These are phyloP conservation scores for Solanum pinnatisectum DNA, from an alignment of 257 asterid species.

Conservation along the genomic window DNA sequence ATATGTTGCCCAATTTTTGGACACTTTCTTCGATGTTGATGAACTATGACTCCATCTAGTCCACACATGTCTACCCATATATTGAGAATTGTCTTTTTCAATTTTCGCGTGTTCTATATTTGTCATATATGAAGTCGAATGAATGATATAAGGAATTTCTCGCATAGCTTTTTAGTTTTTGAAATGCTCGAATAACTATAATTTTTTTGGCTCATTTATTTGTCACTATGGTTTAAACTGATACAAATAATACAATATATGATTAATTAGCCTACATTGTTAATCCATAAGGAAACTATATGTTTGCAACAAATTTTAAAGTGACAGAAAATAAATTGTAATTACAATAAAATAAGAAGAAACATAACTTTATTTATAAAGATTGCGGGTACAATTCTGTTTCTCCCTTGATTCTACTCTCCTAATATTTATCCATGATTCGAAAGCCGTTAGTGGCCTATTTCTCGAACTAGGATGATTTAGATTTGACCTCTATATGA, in stretches of 20 bases:
- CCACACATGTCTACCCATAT: neutral
- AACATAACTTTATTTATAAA: no score
- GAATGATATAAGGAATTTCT: neutral
- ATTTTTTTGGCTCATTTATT: neutral
- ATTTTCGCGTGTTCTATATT: neutral
- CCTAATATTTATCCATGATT: no score
- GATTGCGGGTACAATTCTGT: no score
- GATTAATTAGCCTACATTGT: neutral
- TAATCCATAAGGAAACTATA: neutral
- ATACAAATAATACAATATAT: neutral
- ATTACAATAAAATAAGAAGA: no score
- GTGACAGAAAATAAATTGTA: no score
- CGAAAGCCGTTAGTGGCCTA: no score
- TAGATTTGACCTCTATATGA: no score
- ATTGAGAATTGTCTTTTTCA: neutral
- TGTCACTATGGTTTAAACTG: neutral
- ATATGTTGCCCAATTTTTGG: conserved; percentile 29
- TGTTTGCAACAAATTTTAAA: no score
- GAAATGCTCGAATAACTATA: neutral
- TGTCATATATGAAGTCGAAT: neutral
- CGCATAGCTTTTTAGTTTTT: neutral
- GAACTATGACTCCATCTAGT: neutral
- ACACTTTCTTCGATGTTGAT: conserved; percentile 24
- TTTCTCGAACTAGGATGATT: no score
- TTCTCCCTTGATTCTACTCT: no score